A percentile compares a stretch with the other conserved stretches of the same genome.
Conservation (phyloP, 2,329 filamentous ascomycete genomes). For the Xylaria multiplex region DNA sequence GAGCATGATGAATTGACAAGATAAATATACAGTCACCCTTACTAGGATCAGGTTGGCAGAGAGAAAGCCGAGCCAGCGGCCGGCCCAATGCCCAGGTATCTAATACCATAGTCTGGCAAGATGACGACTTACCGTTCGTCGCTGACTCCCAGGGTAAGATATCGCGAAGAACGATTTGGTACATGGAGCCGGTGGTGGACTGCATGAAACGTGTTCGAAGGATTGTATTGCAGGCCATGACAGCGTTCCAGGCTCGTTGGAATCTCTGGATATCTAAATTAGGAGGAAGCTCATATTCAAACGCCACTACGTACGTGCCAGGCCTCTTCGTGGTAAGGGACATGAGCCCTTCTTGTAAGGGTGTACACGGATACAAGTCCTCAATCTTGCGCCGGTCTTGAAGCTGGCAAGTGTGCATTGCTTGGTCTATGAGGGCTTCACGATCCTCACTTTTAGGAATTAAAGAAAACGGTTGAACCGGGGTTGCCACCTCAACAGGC, state of each 20-base stretch:
- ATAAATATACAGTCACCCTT: not conserved
- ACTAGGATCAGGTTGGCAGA: not conserved
- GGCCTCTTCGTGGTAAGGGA: slow-evolving; percentile 11
- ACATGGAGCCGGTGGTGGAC: not conserved
- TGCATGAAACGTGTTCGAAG: slow-evolving; percentile 28
- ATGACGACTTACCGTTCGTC: too few relatives aligned
- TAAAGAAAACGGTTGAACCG: slow-evolving; percentile 18
- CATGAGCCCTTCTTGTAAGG: slow-evolving; percentile 22
- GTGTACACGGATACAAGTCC: slow-evolving; percentile 27
- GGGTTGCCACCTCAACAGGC: not conserved
- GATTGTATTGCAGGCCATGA: slow-evolving; percentile 16
- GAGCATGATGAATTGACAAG: slow-evolving; percentile 20
- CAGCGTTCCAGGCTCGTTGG: slow-evolving; percentile 8
- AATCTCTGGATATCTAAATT: slow-evolving; percentile 7
- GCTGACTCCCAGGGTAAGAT: not conserved
- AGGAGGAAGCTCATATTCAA: slow-evolving; percentile 23
- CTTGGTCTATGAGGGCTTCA: not conserved
- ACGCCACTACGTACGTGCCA: slow-evolving; percentile 7
- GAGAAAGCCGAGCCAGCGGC: not conserved
- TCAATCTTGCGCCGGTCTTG: not conserved
- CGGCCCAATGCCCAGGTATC: slow-evolving; percentile 11
- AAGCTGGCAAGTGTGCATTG: not conserved
- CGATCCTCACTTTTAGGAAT: slow-evolving; percentile 16
- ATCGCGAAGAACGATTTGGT: slow-evolving; percentile 14
- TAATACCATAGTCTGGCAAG: not conserved